Conservation (phyloP, 495 filamentous ascomycete genomes). For the Penicillium argentinense region DNA sequence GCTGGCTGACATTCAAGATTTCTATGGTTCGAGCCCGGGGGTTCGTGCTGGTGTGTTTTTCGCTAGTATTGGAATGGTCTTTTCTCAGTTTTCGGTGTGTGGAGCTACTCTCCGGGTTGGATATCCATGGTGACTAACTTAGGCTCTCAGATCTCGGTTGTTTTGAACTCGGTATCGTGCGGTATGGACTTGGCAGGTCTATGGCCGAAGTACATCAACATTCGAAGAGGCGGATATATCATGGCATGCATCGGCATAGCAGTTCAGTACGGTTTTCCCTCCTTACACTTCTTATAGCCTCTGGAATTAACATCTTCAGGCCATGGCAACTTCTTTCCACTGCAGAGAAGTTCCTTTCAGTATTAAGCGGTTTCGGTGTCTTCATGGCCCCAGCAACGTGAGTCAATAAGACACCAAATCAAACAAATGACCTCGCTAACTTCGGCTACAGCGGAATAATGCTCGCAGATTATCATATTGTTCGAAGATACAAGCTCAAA, state of each 20-base stretch:
- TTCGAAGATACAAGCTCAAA: neutral
- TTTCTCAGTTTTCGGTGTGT: slow-evolving; percentile 1
- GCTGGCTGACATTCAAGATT: slow-evolving; percentile 3
- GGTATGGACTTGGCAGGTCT: slow-evolving; percentile 41
- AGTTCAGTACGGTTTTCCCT: neutral
- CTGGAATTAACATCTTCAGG: slow-evolving; percentile 22
- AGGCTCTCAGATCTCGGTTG: slow-evolving; percentile 2
- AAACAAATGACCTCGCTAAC: neutral
- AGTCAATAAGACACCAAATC: neutral
- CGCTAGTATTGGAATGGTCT: neutral
- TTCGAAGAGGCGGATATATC: slow-evolving; percentile 37
- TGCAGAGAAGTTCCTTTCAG: slow-evolving; percentile 40
- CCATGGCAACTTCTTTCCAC: slow-evolving; percentile 49
- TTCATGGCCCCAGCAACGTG: slow-evolving; percentile 45
- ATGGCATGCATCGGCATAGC: slow-evolving; percentile 3
- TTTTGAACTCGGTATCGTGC: slow-evolving; percentile 5
- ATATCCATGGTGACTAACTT: too few relatives aligned
- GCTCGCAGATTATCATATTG: slow-evolving; percentile 2
- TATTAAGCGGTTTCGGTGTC: slow-evolving; percentile 43
- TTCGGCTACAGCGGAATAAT: neutral
- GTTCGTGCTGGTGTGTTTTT: slow-evolving; percentile 4
- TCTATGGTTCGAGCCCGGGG: neutral
- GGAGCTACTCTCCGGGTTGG: too few relatives aligned
- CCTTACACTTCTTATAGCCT: slow-evolving; percentile 40
- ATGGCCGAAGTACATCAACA: slow-evolving; percentile 52